These are phyloP conservation scores for Aureobasidium sp. DNA, from an alignment of 2,329 filamentous ascomycete genomes.

Conservation along the genomic window DNA sequence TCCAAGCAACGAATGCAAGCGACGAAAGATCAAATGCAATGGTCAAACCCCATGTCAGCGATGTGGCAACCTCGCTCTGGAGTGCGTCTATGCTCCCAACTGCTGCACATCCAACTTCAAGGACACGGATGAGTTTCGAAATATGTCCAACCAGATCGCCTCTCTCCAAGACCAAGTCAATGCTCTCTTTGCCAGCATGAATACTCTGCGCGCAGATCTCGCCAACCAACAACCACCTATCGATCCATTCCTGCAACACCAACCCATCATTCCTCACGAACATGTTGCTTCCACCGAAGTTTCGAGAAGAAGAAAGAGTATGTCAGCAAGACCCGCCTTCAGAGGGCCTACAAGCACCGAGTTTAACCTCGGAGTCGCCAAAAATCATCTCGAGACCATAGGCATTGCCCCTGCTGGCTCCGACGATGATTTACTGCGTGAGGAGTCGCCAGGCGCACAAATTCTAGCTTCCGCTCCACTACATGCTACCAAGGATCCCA, in stretches of 20 bases:
- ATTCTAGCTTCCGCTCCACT: conserved; percentile 25
- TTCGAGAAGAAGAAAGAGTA: neutral
- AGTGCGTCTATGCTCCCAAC: conserved; percentile 60
- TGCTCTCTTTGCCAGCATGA: conserved; percentile 65
- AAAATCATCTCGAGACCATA: conserved; percentile 81
- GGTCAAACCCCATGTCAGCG: conserved; percentile 58
- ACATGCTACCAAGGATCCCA: conserved; percentile 59
- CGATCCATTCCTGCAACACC: conserved; percentile 29
- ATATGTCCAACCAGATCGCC: conserved; percentile 67
- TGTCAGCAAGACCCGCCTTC: conserved; percentile 52
- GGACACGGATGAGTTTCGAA: conserved; percentile 83
- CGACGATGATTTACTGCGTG: conserved; percentile 43
- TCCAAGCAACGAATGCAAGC: conserved; percentile 56
- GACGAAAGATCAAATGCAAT: conserved; percentile 63
- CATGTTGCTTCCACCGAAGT: conserved; percentile 17
- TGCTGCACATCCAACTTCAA: conserved; percentile 74
- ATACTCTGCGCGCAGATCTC: conserved; percentile 51
- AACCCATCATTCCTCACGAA: neutral
- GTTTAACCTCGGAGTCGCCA: conserved; percentile 81
- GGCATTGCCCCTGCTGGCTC: conserved; percentile 59
- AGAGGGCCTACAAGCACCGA: conserved; percentile 78
- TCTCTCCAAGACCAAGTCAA: conserved; percentile 80
- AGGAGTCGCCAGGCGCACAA: conserved; percentile 34
- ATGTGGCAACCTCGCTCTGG: conserved; percentile 56
- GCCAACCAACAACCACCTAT: conserved; percentile 29